Evolutionary conservation across 139 green algal species (phyloP), one percentile per base, ranked within the genome.

Genomic region (Haematococcus lacustris): DNA sequence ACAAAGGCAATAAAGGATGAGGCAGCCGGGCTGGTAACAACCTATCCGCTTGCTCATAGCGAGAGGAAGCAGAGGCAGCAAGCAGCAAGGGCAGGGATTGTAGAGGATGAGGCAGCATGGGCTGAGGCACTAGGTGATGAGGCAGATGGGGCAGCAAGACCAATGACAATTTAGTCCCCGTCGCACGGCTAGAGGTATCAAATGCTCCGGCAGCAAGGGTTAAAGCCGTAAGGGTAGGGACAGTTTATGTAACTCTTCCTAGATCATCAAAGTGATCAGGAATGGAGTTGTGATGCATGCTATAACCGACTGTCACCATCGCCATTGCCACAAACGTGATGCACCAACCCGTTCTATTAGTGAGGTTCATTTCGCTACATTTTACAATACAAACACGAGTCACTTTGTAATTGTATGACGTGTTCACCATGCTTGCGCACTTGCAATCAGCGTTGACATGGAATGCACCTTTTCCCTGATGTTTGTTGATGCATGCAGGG

Each of bases 401-500:
- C 17, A 28, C 9, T 17, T 53, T 53, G 43, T 9, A 17, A 9
- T 28, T 53, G 43, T 9, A 17, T 53, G 9, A 53, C 21, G 47
- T 21, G 47, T 13, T 28, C 43, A 53, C 9, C 9, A 53, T 53
- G 43, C 9, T 9, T 17, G 9, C 9, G 43, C 43, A 53, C 9
- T 17, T 28, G 9, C 9, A 9, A 53, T 9, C 43, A 53, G 43
- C 43, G 43, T 9, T 17, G 43, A 9, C 43, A 28, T 17, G 43
- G 9, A 53, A 53, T 17, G n/a, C 26, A 3, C 6, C 47, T 57
- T n/a, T 21, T n/a, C 47, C 47, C 32, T 41, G 5, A 9, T 68
- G 62, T 6, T 72, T n/a, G 3, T 51, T 1, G 62, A 30, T 32
- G 7, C 23, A 38, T 41, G 65, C 71, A 84, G 79, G 53, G 66